Conservation (phyloP, 306 rosid species). For the Trichosanthes truncata region DNA sequence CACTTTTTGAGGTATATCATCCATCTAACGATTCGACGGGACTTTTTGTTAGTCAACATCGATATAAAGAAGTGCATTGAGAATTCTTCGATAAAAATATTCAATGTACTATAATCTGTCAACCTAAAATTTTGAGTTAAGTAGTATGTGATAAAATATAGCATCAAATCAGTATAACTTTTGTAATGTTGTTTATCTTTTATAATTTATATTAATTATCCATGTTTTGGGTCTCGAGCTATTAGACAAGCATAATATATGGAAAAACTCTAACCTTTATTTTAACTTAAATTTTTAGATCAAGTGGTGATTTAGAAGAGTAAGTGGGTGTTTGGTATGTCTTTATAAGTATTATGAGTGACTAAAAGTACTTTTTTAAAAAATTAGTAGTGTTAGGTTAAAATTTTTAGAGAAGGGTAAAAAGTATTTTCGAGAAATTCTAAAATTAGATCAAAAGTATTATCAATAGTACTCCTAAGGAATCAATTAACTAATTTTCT, state of each 20-base stretch:
- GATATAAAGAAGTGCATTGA: not conserved
- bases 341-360: not conserved
- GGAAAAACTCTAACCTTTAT: not conserved
- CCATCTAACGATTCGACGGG: not conserved
- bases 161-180: too few relatives aligned
- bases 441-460: too few relatives aligned
- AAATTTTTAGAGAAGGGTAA: too few relatives aligned
- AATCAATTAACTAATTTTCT: too few relatives aligned
- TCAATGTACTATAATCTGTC: too few relatives aligned
- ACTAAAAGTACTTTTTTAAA: too few relatives aligned
- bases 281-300: not conserved
- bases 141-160: too few relatives aligned
- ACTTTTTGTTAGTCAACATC: not conserved
- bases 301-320: not conserved
- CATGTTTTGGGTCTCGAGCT: not conserved
- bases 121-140: too few relatives aligned
- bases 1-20: not conserved
- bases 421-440: too few relatives aligned
- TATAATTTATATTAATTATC: too few relatives aligned
- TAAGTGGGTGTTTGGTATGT: not conserved
- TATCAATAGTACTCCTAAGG: too few relatives aligned
- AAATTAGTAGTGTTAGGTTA: too few relatives aligned
- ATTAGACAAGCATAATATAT: not conserved
- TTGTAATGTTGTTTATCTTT: not conserved
- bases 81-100: not conserved